Conservation (phyloP, 106 monocot genomes). For the Phalaenopsis aphrodite region DNA sequence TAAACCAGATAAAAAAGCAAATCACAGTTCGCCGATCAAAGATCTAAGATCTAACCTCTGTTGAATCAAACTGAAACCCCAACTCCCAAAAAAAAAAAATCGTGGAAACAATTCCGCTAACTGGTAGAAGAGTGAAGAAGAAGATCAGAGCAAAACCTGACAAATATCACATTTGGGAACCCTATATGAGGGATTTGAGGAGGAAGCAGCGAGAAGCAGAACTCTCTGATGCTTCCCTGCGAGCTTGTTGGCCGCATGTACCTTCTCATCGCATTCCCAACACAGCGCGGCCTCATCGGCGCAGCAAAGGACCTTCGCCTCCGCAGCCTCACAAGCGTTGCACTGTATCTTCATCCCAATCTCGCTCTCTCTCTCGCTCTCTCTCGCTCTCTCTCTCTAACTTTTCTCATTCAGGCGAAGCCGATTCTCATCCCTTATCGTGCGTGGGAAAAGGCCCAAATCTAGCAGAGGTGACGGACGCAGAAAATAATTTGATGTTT, state of each 20-base stretch:
- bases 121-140: no score
- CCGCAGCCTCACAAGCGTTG: slow-evolving; percentile 64
- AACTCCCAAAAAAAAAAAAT: no score
- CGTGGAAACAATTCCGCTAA: no score
- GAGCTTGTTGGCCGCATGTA: slow-evolving; percentile 85
- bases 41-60: no score
- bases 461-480: background rate
- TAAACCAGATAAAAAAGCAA: no score
- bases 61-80: no score
- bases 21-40: no score
- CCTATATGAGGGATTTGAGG: slow-evolving; percentile 5
- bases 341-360: slow-evolving; percentile 84
- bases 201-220: slow-evolving; percentile 24
- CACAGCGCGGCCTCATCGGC: slow-evolving; percentile 96
- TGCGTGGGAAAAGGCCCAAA: background rate
- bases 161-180: slow-evolving; percentile 52
- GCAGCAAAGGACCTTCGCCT: slow-evolving; percentile 82
- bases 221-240: slow-evolving; percentile 79
- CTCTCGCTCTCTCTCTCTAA: background rate
- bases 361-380: slow-evolving; percentile 1
- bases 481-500: background rate
- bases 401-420: background rate
- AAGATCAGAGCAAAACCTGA: slow-evolving; percentile 25
- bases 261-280: slow-evolving; percentile 60
- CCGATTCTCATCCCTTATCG: background rate